Evolutionary conservation across 1,284 basidiomycete genomes (phyloP), one percentile per base, ranked within the genome.

Genomic region (Ustilago nuda): DNA sequence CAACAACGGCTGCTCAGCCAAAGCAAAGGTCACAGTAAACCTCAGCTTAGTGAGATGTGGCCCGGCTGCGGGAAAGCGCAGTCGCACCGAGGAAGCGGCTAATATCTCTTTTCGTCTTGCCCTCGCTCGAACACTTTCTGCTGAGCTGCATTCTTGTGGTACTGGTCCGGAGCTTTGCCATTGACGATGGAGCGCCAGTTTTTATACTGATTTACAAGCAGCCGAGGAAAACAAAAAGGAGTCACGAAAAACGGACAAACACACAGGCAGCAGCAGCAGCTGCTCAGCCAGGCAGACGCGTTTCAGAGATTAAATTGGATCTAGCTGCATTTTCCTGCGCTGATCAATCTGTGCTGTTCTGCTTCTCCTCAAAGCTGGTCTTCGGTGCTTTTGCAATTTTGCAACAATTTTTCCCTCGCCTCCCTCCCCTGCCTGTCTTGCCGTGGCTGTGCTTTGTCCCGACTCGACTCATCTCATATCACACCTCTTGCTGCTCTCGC

Each of bases 371-470:
- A 2, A 19, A 3, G 12, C 36, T 7, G n/a, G n/a, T 19, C n/a
- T 37, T 35, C 23, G 17, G 43, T 64, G 56, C 67, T 66, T 52
- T 66, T 62, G 23, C 41, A 33, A 54, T 50, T 39, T 56, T 55
- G 56, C 65, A 55, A 33, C 45, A 19, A 57, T 54, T 53, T 27
- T 45, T 32, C 13, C 41, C 27, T 58, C 53, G 48, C 23, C 8
- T 37, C 11, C 17, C 19, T 41, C 39, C 59, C 17, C 19, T 41
- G 33, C 59, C 46, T 48, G 23, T 46, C 32, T 39, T 27, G 27
- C 30, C 45, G 27, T 61, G 19, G 51, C 30, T 41, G 23, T 27
- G 23, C 43, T 11, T 19, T 19, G n/a, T 17, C n/a, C 4, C 3
- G 7, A 43, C 59, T 51, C 57, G 35, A 30, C 57, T 46, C 41